These are phyloP conservation scores for Strigomonas culicis DNA, from an alignment of 208 protist genomes.

Conservation along the genomic window DNA sequence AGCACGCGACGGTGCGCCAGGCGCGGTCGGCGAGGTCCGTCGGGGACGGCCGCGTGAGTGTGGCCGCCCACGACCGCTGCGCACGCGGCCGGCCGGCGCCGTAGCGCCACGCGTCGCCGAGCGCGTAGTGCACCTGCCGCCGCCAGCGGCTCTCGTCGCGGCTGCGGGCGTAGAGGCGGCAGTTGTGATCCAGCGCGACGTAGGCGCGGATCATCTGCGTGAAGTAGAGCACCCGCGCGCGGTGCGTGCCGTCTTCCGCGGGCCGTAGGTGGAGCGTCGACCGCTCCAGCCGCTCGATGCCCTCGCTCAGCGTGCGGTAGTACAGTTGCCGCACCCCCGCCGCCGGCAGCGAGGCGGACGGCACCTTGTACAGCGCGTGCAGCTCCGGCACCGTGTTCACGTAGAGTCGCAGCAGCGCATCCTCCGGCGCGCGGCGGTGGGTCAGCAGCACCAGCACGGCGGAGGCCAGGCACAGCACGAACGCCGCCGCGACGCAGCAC, in stretches of 20 bases:
- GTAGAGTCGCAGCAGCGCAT: slow-evolving; percentile 40
- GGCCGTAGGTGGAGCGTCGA: slow-evolving; percentile 39
- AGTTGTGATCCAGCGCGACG: slow-evolving; percentile 39
- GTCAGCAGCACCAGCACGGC: slow-evolving; percentile 26
- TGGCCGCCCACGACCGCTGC: neutral
- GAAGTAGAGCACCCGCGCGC: slow-evolving; percentile 32
- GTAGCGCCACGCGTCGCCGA: slow-evolving; percentile 48
- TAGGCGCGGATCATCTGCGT: slow-evolving; percentile 57
- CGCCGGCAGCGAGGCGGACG: slow-evolving; percentile 32
- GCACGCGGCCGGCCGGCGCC: slow-evolving; percentile 26
- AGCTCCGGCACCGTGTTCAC: slow-evolving; percentile 62
- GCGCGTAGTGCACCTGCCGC: slow-evolving; percentile 39
- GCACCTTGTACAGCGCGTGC: slow-evolving; percentile 60
- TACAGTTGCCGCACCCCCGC: slow-evolving; percentile 38
- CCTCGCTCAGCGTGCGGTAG: slow-evolving; percentile 56
- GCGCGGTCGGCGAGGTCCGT: slow-evolving; percentile 27
- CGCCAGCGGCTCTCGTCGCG: slow-evolving; percentile 43
- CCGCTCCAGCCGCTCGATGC: slow-evolving; percentile 65
- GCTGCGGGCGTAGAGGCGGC: slow-evolving; percentile 59
- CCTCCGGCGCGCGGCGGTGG: slow-evolving; percentile 15
- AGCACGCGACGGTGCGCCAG: slow-evolving; percentile 26
- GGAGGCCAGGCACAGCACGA: slow-evolving; percentile 1
- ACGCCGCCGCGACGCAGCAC: neutral
- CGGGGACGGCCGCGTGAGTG: neutral
- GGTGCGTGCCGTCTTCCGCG: slow-evolving; percentile 20